phyloP scores from a whole-genome alignment of 2,329 filamentous ascomycete species.

The Trichoderma sp. region DNA sequence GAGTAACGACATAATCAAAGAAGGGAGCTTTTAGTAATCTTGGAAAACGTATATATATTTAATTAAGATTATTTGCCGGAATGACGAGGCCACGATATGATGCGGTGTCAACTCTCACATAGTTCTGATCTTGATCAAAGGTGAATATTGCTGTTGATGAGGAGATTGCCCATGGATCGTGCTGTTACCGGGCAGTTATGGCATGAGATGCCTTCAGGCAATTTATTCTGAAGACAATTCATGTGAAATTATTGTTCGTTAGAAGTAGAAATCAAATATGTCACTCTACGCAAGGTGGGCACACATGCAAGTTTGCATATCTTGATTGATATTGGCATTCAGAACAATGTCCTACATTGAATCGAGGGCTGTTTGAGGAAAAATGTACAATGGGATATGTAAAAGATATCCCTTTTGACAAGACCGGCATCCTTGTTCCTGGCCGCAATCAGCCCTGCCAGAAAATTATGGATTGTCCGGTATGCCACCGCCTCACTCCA shows the following conservation, averaged over 20 bases:
- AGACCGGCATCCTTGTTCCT: conserved; percentile 22
- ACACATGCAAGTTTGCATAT: not conserved
- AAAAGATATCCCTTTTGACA: conserved; percentile 25
- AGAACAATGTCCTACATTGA: conserved; percentile 36
- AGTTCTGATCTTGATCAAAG: not conserved
- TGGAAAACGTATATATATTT: not conserved
- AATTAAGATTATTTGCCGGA: not conserved
- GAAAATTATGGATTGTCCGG: conserved; percentile 17
- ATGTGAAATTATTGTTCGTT: not conserved
- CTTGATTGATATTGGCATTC: conserved; percentile 34
- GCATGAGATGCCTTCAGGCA: not conserved
- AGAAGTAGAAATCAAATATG: fast-evolving
- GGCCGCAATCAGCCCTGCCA: conserved; percentile 2
- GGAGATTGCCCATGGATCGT: not conserved
- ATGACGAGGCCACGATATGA: not conserved
- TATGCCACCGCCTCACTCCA: conserved; percentile 9
- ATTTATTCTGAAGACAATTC: not conserved
- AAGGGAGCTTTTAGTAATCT: not conserved
- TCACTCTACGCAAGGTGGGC: not conserved
- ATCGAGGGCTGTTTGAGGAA: conserved; percentile 36
- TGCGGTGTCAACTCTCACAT: not conserved
- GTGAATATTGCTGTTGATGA: not conserved
- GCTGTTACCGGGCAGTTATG: not conserved
- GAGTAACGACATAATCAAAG: not conserved
- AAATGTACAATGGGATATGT: conserved; percentile 43